These are phyloP conservation scores for Ascochyta pisi DNA, from an alignment of 2,329 filamentous ascomycete species.

Conservation along the genomic window DNA sequence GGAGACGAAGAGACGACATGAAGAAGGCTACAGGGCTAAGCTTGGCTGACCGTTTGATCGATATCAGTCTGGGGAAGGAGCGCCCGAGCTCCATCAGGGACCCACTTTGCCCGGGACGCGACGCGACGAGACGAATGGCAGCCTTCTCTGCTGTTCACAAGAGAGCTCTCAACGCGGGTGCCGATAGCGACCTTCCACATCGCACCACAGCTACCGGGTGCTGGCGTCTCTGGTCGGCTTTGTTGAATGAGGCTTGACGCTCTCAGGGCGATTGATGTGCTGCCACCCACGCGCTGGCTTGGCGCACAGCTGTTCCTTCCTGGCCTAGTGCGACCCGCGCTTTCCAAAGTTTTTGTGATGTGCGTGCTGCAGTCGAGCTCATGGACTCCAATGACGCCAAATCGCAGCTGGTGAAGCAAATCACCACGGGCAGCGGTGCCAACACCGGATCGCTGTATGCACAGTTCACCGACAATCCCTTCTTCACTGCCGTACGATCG, in stretches of 20 bases:
- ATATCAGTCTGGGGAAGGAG: slow-evolving; percentile 21
- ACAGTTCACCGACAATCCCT: slow-evolving; percentile 59
- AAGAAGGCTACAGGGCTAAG: neutral
- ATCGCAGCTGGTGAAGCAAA: slow-evolving; percentile 48
- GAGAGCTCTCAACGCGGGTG: neutral
- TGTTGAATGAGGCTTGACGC: neutral
- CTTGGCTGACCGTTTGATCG: slow-evolving; percentile 4
- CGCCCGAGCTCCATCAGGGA: slow-evolving; percentile 26
- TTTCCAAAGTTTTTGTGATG: slow-evolving; percentile 16
- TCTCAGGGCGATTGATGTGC: slow-evolving; percentile 4
- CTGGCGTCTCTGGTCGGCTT: neutral
- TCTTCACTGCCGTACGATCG: slow-evolving; percentile 59
- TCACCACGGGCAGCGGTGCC: slow-evolving; percentile 35
- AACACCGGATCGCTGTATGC: slow-evolving; percentile 51
- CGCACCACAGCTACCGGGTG: neutral
- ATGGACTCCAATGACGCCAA: slow-evolving; percentile 50
- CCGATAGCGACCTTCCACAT: neutral
- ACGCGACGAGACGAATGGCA: slow-evolving; percentile 1
- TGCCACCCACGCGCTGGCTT: slow-evolving; percentile 13
- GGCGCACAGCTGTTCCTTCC: slow-evolving; percentile 12
- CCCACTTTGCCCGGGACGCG: slow-evolving; percentile 8
- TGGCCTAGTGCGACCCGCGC: slow-evolving; percentile 26
- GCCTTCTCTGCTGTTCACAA: neutral
- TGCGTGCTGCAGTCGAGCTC: slow-evolving; percentile 12
- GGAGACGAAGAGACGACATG: slow-evolving; percentile 6